Evolutionary conservation across 2,329 filamentous ascomycete species (phyloP), one percentile per base, ranked within the genome.

Genomic region (Pseudogymnoascus sp.): DNA sequence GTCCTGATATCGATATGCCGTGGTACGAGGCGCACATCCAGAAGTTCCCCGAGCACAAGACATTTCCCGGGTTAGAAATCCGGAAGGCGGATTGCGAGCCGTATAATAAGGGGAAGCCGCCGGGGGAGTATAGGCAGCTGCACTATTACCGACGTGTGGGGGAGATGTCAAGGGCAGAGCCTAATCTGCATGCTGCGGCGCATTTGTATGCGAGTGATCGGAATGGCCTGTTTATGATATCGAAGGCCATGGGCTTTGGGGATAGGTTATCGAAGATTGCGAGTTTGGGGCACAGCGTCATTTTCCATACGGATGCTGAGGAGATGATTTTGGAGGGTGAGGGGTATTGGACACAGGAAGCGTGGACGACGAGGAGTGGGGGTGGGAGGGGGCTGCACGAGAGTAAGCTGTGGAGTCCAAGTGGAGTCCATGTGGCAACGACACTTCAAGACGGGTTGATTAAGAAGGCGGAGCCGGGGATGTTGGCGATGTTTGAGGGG

Each of bases 191-290:
- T 65, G 78, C 81, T 0, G 82, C 79, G 65, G 81, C 80, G 2
- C 82, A 85, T 69, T 72, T 84, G 45, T 85, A 83, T 67, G 78
- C 81, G 0, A 80, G 78, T 35, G 82, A 84, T 66, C 77, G 79
- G 25, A 84, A 84, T 62, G 79, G 79, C 15, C 71, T 84, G 10
- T 78, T 79, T 69, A 70, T 82, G 48, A 76, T 83, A 1, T 74
- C 79, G 2, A 80, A 80, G 21, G 77, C 80, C 13, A 68, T 80
- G n/a, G 76, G 76, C 0, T 70, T 77, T 25, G 73, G 72, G 25
- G 70, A 74, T 37, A 65, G 70, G 5, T 76, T 73, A 63, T 72
- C 69, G 0, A 73, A 74, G 21, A 78, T 81, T 74, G 77, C 76
- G 4, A 79, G 76, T 64, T 65, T 82, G 58, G 77, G 74, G 5